Conservation (phyloP, 352 stramenopile species). For the Phytophthora meadii region DNA sequence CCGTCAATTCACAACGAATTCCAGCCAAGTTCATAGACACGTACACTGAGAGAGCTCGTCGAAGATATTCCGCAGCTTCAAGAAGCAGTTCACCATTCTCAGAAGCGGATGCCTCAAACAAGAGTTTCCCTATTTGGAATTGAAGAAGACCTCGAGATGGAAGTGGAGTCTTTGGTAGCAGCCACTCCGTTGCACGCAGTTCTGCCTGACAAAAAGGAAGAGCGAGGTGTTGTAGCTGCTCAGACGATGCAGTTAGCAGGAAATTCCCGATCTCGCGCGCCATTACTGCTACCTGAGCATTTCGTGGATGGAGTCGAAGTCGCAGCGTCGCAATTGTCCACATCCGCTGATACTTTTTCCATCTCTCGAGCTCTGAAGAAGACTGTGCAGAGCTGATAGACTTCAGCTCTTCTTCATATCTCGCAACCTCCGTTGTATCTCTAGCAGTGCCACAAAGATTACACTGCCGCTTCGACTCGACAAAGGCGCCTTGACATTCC, state of each 20-base stretch:
- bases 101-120: conserved; percentile 22
- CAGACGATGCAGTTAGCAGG: conserved; percentile 21
- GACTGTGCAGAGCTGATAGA: conserved; percentile 5
- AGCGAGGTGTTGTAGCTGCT: conserved; percentile 16
- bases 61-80: conserved; percentile 37
- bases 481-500: conserved; percentile 31
- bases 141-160: conserved; percentile 52
- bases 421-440: conserved; percentile 5
- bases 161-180: conserved; percentile 45
- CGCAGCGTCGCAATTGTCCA: conserved; percentile 27
- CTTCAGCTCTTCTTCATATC: conserved; percentile 25
- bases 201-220: conserved; percentile 40
- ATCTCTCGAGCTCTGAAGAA: conserved; percentile 27
- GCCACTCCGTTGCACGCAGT: conserved; percentile 46
- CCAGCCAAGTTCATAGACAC: conserved; percentile 12
- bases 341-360: conserved; percentile 34
- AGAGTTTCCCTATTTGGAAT: conserved; percentile 54
- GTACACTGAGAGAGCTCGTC: conserved; percentile 47
- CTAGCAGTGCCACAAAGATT: conserved; percentile 29
- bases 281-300: conserved; percentile 34
- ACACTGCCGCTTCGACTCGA: conserved; percentile 18
- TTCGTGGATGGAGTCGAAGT: conserved; percentile 44
- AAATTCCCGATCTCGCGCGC: conserved; percentile 54
- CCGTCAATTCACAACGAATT: conserved; percentile 4
- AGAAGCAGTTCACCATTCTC: conserved; percentile 17